Percentiles rank a stretch among this genome's conserved stretches.
phyloP scores from a whole-genome alignment of 306 rosid genomes.

The Sindora glabra region DNA sequence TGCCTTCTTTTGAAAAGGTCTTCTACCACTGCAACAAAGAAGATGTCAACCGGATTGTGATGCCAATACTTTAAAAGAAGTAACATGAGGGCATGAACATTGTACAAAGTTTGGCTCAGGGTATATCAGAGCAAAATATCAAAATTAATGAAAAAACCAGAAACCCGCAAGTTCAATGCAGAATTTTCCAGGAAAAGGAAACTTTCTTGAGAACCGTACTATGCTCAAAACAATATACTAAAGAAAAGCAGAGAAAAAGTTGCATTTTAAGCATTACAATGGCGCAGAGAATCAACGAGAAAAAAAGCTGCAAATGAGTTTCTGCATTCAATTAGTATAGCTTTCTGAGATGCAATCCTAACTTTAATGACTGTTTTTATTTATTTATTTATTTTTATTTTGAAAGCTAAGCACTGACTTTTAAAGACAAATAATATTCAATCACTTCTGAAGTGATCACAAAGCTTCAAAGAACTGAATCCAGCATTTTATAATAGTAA shows the following conservation, averaged over 20 bases:
- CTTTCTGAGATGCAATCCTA: too few species aligned
- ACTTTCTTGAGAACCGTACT: background rate
- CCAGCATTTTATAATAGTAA: too few species aligned
- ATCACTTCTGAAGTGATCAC: too few species aligned
- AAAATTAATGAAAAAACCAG: background rate
- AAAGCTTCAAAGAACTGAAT: too few species aligned
- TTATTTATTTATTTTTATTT: too few species aligned
- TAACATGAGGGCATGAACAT: background rate
- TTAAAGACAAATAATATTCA: too few species aligned
- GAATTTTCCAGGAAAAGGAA: background rate
- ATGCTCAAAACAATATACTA: background rate
- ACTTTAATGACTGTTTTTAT: too few species aligned
- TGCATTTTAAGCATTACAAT: background rate
- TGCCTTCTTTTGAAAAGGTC: constrained; percentile 94
- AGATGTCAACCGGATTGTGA: constrained; percentile 7
- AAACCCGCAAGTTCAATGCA: background rate
- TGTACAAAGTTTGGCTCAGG: background rate
- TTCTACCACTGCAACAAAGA: constrained; percentile 76
- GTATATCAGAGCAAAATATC: background rate
- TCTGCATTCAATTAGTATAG: too few species aligned
- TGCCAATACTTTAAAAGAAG: too few species aligned
- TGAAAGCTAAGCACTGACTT: too few species aligned
- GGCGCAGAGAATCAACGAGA: too few species aligned
- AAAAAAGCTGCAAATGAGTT: too few species aligned
- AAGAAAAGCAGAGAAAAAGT: background rate